phyloP scores from a whole-genome alignment of 2,329 filamentous ascomycete species.

The Metarhizium anisopliae region DNA sequence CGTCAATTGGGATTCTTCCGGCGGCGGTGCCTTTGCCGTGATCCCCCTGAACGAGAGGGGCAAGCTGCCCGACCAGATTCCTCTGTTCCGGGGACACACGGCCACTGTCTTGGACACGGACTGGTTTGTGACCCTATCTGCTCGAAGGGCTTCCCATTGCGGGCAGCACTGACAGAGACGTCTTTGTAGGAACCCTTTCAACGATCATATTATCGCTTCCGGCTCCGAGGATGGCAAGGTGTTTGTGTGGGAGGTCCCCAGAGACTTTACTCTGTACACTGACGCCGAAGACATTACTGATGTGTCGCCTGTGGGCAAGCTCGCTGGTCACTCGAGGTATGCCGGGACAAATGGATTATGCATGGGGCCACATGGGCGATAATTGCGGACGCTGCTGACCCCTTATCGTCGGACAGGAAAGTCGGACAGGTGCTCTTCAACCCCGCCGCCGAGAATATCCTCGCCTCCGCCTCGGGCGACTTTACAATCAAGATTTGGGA shows the following conservation, averaged over 20 bases:
- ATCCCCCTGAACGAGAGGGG: conserved; percentile 85
- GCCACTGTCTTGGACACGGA: conserved; percentile 94
- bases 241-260: conserved; percentile 90
- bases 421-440: conserved; percentile 98
- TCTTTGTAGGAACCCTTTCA: conserved; percentile 74
- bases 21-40: conserved; percentile 93
- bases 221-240: conserved; percentile 96
- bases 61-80: conserved; percentile 84
- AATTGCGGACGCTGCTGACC: background rate
- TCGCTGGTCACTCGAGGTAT: conserved; percentile 80
- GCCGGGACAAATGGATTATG: conserved; percentile 12
- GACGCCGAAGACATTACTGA: conserved; percentile 79
- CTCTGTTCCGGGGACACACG: conserved; percentile 92
- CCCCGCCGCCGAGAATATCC: conserved; percentile 87
- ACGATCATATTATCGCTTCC: conserved; percentile 86
- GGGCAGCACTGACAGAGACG: background rate
- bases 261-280: conserved; percentile 74
- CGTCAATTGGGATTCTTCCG: conserved; percentile 97
- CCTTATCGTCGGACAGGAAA: conserved; percentile 52
- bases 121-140: conserved; percentile 50
- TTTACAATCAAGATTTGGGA: conserved; percentile 96
- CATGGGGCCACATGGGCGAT: background rate
- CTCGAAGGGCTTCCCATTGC: conserved; percentile 9
- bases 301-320: conserved; percentile 70
- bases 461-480: conserved; percentile 91